Evolutionary conservation across 1,139 yeast species (phyloP), one percentile per base, ranked within the genome.

Genomic region (Yamadazyma jaroonii): DNA sequence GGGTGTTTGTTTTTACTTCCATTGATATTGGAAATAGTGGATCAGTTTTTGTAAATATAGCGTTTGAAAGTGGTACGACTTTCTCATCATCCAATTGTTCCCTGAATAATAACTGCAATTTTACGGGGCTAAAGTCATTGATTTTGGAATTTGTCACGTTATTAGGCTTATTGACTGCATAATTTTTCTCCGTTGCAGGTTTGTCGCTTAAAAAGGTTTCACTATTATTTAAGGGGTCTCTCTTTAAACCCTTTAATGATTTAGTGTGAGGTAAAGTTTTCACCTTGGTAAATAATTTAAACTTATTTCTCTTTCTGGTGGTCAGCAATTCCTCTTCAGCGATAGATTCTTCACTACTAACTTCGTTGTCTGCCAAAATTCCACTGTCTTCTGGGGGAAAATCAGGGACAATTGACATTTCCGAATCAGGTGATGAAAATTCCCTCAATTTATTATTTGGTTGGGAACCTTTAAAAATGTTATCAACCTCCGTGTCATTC

Each of bases 31-130:
- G 15, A 6, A 27, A 11, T 9, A 5, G n/a, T 9, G 29, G 29
- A 10, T 35, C 31, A 9, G 32, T 21, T 11, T 32, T 38, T 25
- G 35, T 44, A 40, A 45, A 42, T 42, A 44, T 24, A n/a, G 33
- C 35, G 14, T 42, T 40, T 10, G 47, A 38, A 31, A 45, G 44
- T 47, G 50, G 50, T 13, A 45, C 40, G 43, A 46, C 40, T 38
- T 45, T 38, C 13, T 35, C 42, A 29, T 41, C 45, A 37, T 35
- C 33, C 41, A 45, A 44, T 32, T 44, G 39, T 23, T 32, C 36
- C 22, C 38, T 34, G 10, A 38, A 44, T 26, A 35, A 27, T 38
- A 42, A 17, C 25, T 40, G 43, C 3, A 43, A 21, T 31, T 33
- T 35, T 14, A 28, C 29, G n/a, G 39, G 36, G 3, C 24, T 22